Conservation (phyloP, 768 basidiomycete genomes). For the Auriculariales sp. region DNA sequence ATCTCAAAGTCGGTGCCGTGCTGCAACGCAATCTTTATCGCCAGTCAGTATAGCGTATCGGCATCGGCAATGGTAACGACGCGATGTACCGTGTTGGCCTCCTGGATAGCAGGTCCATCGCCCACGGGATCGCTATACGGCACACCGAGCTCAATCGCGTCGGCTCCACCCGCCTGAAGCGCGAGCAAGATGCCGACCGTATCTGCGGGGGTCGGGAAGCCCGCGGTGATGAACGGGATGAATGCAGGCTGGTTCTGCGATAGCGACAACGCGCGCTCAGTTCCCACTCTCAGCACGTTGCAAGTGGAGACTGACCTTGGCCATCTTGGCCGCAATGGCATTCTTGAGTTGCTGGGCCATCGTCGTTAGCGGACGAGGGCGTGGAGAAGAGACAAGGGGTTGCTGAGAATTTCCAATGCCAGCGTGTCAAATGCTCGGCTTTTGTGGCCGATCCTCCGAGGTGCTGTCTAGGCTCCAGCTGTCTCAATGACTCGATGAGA, state of each 20-base stretch:
- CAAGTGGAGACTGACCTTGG: slow-evolving; percentile 25
- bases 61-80: neutral
- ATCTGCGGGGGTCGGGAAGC: slow-evolving; percentile 64
- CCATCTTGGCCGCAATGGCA: slow-evolving; percentile 53
- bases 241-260: slow-evolving; percentile 43
- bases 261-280: neutral
- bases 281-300: neutral
- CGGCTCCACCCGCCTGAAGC: slow-evolving; percentile 86
- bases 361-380: slow-evolving; percentile 8
- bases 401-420: too few relatives aligned
- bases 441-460: too few relatives aligned
- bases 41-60: neutral
- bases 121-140: slow-evolving; percentile 96
- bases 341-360: slow-evolving; percentile 58
- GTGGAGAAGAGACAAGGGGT: too few relatives aligned
- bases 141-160: slow-evolving; percentile 89
- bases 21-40: slow-evolving; percentile 60
- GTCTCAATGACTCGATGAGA: too few relatives aligned
- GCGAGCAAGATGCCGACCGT: slow-evolving; percentile 82
- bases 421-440: too few relatives aligned
- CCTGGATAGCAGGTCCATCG: slow-evolving; percentile 89
- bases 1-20: slow-evolving; percentile 65
- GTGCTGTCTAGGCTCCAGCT: too few relatives aligned
- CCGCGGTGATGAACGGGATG: slow-evolving; percentile 88
- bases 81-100: slow-evolving; percentile 66